Evolutionary conservation across 305 asterid genomes (phyloP).

Genomic region (Ajuga reptans): DNA sequence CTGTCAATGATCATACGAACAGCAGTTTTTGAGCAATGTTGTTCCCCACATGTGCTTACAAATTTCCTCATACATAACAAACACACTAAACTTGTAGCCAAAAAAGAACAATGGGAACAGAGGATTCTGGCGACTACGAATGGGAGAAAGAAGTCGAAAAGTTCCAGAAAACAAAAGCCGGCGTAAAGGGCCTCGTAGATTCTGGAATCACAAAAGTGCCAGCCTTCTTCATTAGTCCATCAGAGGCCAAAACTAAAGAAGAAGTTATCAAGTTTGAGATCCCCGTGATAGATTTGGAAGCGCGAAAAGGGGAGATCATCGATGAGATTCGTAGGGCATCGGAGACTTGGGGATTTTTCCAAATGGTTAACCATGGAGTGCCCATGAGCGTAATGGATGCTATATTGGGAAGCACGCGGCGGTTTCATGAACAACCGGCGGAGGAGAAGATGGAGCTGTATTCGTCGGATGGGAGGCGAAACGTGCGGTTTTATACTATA

Average conservation of each 20-base stretch:
- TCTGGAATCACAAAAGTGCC: conserved; percentile 34
- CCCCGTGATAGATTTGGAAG: conserved; percentile 40
- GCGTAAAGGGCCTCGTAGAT: conserved; percentile 44
- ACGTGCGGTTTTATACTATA: conserved; percentile 41
- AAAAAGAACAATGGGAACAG: conserved; percentile 24
- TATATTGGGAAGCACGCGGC: conserved; percentile 33
- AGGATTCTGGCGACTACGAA: conserved; percentile 9
- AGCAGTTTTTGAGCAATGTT: conserved; percentile 16
- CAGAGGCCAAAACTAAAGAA: not conserved
- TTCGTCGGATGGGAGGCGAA: conserved; percentile 37
- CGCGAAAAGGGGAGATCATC: conserved; percentile 24
- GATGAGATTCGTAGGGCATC: conserved; percentile 45
- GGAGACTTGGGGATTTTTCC: conserved; percentile 52
- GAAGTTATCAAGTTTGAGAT: conserved; percentile 19
- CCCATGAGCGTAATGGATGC: conserved; percentile 34
- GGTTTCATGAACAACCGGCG: conserved; percentile 50
- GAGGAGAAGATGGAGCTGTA: conserved; percentile 46
- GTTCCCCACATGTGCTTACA: conserved; percentile 34
- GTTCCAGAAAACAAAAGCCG: conserved; percentile 35
- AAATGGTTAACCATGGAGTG: conserved; percentile 55
- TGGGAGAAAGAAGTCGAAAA: conserved; percentile 38
- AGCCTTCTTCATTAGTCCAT: conserved; percentile 29
- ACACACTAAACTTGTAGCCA: too few relatives aligned
- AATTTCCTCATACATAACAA: not conserved
- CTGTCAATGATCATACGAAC: conserved; percentile 30